Percentiles rank a stretch among this genome's conserved stretches.
Conservation (phyloP, 2,329 filamentous ascomycete genomes). For the Fusarium concolor region DNA sequence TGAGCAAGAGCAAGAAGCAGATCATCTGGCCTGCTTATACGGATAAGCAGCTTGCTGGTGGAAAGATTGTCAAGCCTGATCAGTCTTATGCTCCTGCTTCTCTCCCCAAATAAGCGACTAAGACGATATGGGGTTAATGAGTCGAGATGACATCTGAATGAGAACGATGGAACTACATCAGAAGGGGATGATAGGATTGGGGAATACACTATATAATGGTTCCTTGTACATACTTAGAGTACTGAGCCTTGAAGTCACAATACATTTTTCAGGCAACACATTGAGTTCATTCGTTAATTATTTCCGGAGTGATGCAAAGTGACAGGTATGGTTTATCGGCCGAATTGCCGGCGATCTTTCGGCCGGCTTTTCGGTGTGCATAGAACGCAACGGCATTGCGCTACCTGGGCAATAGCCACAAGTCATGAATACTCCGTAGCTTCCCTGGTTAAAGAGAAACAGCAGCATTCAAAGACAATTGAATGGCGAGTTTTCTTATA, state of each 20-base stretch:
- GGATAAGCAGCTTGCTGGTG: conserved; percentile 60
- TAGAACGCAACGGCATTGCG: neutral
- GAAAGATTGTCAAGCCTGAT: conserved; percentile 61
- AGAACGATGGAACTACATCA: too few species aligned
- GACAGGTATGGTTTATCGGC: neutral
- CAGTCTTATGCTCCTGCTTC: conserved; percentile 57
- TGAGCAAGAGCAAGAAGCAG: conserved; percentile 55
- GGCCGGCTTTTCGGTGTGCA: neutral
- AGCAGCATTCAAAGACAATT: too few species aligned
- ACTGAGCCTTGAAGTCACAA: neutral
- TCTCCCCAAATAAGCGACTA: conserved; percentile 37
- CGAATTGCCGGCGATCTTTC: neutral
- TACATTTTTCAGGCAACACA: neutral
- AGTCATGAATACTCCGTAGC: neutral
- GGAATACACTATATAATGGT: neutral
- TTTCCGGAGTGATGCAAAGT: neutral
- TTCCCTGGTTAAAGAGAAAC: too few species aligned
- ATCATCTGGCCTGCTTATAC: conserved; percentile 67
- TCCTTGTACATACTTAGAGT: neutral
- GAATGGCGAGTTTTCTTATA: too few species aligned
- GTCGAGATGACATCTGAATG: too few species aligned
- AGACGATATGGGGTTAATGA: neutral
- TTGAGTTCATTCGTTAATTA: neutral
- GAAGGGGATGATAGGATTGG: too few species aligned
- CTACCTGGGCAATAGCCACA: neutral